Percentiles rank a stretch among this genome's conserved stretches.
phyloP scores from a whole-genome alignment of 192 early-diverging fungal genomes.

The Mortierella antarctica region DNA sequence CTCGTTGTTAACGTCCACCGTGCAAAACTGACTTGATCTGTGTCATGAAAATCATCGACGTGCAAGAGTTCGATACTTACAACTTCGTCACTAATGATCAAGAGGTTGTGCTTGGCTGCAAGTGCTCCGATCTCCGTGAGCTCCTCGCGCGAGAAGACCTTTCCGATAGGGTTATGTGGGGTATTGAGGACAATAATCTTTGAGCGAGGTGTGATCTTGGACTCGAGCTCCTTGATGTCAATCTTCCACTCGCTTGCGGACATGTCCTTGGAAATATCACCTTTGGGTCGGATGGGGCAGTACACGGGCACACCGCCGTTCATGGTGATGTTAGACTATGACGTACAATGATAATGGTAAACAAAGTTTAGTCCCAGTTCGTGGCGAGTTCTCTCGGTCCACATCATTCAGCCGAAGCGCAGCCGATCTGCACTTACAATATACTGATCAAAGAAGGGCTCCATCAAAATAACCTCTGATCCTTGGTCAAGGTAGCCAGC shows the following conservation, averaged over 20 bases:
- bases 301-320: constrained; percentile 89
- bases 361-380: neutral
- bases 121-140: constrained; percentile 79
- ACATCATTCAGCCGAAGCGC: no score
- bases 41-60: neutral
- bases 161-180: constrained; percentile 94
- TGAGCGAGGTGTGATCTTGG: constrained; percentile 78
- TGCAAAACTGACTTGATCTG: neutral
- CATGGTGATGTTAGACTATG: constrained; percentile 80
- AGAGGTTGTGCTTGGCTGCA: constrained; percentile 83
- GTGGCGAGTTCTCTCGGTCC: neutral
- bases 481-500: constrained; percentile 83
- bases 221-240: constrained; percentile 82
- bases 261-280: constrained; percentile 58
- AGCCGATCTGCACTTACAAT: constrained; percentile 58
- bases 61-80: constrained; percentile 41
- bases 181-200: constrained; percentile 95
- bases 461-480: constrained; percentile 92
- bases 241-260: constrained; percentile 89
- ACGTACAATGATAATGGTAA: neutral
- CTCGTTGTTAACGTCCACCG: neutral
- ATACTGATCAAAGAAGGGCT: constrained; percentile 97
- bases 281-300: constrained; percentile 76
- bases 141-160: constrained; percentile 84
- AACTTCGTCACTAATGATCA: constrained; percentile 94